Conservation (phyloP, 805 yeast species). For the Nakazawaea wickerhamii region DNA sequence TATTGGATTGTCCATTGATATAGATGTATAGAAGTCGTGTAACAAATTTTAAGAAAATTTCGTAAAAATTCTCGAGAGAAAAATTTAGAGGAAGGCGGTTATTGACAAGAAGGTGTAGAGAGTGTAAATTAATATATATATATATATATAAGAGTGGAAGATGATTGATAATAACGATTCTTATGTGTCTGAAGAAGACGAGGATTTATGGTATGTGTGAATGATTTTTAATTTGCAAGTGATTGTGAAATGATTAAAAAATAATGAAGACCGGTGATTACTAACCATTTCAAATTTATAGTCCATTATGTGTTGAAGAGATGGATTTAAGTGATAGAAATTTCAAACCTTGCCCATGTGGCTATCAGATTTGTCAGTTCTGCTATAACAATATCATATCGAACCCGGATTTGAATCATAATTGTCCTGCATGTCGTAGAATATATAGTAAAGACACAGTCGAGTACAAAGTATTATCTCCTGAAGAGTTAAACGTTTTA, state of each 20-base stretch:
- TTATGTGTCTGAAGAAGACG: constrained; percentile 74
- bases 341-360: constrained; percentile 99
- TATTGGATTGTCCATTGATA: neutral
- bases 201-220: constrained; percentile 55
- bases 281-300: constrained; percentile 13
- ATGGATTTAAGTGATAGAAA: constrained; percentile 95
- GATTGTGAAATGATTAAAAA: neutral
- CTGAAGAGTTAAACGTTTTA: constrained; percentile 83
- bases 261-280: neutral
- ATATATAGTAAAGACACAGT: constrained; percentile 90
- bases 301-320: constrained; percentile 97
- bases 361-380: constrained; percentile 96
- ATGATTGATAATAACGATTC: constrained; percentile 38
- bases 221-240: constrained; percentile 1
- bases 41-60: neutral
- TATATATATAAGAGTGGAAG: no score
- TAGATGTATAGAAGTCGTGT: constrained; percentile 7
- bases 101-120: neutral
- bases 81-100: neutral
- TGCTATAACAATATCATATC: constrained; percentile 95
- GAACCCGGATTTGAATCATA: constrained; percentile 91
- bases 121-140: no score
- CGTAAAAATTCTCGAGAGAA: constrained; percentile 1
- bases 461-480: constrained; percentile 74
- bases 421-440: constrained; percentile 97